Evolutionary conservation across 1,139 yeast species (phyloP), one percentile per base, ranked within the genome.

Genomic region (Blastobotrys capitulatus): DNA sequence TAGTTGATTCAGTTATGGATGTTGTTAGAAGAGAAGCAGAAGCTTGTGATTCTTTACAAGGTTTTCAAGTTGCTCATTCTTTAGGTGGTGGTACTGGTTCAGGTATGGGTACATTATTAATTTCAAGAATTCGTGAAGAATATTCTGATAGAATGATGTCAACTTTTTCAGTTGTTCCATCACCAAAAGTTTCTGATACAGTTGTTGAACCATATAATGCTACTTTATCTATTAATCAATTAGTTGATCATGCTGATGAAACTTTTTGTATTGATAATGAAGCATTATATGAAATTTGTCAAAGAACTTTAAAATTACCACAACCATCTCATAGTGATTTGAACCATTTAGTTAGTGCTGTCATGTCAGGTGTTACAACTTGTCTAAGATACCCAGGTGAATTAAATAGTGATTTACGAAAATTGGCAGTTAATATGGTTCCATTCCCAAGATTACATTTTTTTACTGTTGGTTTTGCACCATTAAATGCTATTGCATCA

Each of bases 61-160:
- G 96, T 60, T 88, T 88, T 80, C 96, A 87, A 73, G 83, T 88
- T 64, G 81, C 96, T 49, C 96, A 88, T 70, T 88, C 96, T 40
- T 78, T 88, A 56, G 96, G 96, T 70, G 96, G 96, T 71, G 96
- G 96, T 75, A 88, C 96, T 49, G 96, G 96, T 65, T 86, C 95
- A 34, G 96, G 96, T 71, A 83, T 88, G 90, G 96, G 96, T 65
- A 86, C 96, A 42, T 71, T 87, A 60, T 76, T 86, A 63, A 80
- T 86, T 60, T 79, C 88, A 52, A 83, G 82, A 64, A 83, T 86
- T 63, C 80, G 89, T 69, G 95, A 87, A 68, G 95, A 87, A 68
- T 87, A 82, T 62, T 89, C 95, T 47, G 96, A 88, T 70, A 83
- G 96, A 75, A 88, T 88, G 96, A 83, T 87, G 87, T 95, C 95